A percentile compares a stretch with the other conserved stretches of the same genome.
phyloP scores from a whole-genome alignment of 352 stramenopile species.

The Elongisporangium anandrum region DNA sequence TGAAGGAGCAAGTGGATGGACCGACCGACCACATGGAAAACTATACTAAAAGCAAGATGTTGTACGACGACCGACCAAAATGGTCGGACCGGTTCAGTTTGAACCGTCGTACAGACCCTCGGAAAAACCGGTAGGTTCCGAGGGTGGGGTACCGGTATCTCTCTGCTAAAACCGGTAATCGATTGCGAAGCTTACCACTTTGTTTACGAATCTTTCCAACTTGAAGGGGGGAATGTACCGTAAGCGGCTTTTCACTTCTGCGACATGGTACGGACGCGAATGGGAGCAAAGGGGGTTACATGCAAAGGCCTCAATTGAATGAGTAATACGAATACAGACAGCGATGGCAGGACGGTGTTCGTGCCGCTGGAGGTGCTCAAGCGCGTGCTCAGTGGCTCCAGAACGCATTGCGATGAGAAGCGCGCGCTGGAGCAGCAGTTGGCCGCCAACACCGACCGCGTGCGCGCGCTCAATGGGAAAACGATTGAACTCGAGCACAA shows the following conservation, averaged over 20 bases:
- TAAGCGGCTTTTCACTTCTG: not conserved
- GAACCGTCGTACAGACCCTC: conserved; percentile 4
- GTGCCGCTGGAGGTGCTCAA: conserved; percentile 39
- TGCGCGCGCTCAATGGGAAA: conserved; percentile 29
- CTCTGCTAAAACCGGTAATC: not conserved
- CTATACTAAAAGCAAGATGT: not conserved
- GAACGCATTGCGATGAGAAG: conserved; percentile 33
- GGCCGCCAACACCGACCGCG: conserved; percentile 29
- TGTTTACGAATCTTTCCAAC: not conserved
- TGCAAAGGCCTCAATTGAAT: not conserved
- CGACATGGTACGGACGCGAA: not conserved
- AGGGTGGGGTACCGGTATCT: conserved; percentile 9
- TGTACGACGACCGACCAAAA: conserved; percentile 4
- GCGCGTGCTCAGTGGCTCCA: conserved; percentile 25
- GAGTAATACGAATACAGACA: not conserved
- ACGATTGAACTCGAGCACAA: conserved; percentile 37
- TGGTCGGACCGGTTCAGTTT: conserved; percentile 6
- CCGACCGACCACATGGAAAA: conserved; percentile 2
- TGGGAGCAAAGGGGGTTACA: not conserved
- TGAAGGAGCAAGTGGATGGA: not conserved
- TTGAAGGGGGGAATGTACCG: not conserved
- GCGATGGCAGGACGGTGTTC: conserved; percentile 20
- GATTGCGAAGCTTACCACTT: not conserved
- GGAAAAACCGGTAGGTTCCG: not conserved
- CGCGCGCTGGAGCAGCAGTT: conserved; percentile 25